These are phyloP conservation scores for Coprinellus aureogranulatus DNA, from an alignment of 768 basidiomycete genomes.

Conservation along the genomic window DNA sequence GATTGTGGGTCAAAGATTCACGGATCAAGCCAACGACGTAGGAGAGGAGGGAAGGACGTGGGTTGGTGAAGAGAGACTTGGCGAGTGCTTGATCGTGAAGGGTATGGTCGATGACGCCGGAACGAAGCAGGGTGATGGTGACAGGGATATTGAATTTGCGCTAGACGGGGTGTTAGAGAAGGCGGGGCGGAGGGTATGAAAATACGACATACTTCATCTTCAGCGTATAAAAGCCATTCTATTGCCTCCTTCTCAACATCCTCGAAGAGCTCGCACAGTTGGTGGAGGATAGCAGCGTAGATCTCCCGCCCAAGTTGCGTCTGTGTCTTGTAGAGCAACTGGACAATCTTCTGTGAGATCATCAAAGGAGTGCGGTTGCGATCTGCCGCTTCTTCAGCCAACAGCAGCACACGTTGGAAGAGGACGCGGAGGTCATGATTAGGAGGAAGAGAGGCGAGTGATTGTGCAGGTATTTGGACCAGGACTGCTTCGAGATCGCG, in stretches of 20 bases:
- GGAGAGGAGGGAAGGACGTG: slow-evolving; percentile 71
- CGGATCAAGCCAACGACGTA: slow-evolving; percentile 83
- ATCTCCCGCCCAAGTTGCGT: slow-evolving; percentile 88
- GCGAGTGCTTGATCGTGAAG: slow-evolving; percentile 90
- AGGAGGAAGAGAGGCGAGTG: slow-evolving; percentile 67
- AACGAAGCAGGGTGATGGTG: slow-evolving; percentile 83
- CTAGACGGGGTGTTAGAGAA: slow-evolving; percentile 33
- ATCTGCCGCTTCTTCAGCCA: slow-evolving; percentile 78
- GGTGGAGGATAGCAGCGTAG: slow-evolving; percentile 85
- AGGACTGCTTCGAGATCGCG: slow-evolving; percentile 81
- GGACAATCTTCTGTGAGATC: slow-evolving; percentile 97
- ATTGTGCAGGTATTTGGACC: slow-evolving; percentile 67
- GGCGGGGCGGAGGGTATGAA: slow-evolving; percentile 1
- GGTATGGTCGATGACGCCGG: slow-evolving; percentile 70
- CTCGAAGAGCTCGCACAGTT: slow-evolving; percentile 83
- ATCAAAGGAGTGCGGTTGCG: slow-evolving; percentile 83
- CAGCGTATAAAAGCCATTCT: slow-evolving; percentile 93
- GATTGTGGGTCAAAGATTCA: slow-evolving; percentile 80
- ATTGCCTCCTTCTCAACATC: slow-evolving; percentile 96
- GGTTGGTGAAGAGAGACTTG: slow-evolving; percentile 76
- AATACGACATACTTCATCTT: slow-evolving; percentile 75
- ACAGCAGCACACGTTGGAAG: slow-evolving; percentile 75
- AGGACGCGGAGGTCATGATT: slow-evolving; percentile 86
- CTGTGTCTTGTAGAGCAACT: slow-evolving; percentile 86
- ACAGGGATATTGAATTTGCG: slow-evolving; percentile 96